Conservation (phyloP, 192 early-diverging fungal genomes). For the Rhizoclosmatium globosum region DNA sequence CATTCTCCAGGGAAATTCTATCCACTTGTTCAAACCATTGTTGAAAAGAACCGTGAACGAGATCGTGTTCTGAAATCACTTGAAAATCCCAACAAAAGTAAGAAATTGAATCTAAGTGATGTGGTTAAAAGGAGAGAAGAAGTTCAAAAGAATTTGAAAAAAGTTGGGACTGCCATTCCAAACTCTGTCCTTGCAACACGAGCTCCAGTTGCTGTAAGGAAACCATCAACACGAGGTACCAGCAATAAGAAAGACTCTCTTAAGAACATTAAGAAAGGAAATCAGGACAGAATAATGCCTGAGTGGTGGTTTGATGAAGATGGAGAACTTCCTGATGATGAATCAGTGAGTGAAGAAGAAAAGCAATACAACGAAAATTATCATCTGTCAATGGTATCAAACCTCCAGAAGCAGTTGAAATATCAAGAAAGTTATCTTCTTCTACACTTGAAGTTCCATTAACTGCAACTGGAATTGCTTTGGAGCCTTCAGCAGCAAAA, state of each 20-base stretch:
- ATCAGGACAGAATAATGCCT: not conserved
- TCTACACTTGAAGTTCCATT: too few species aligned
- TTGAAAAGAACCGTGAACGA: too few species aligned
- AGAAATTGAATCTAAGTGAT: not conserved
- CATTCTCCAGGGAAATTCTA: constrained; percentile 16
- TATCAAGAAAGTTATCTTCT: too few species aligned
- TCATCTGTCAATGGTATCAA: too few species aligned
- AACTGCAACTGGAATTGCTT: too few species aligned
- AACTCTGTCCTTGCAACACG: constrained; percentile 32
- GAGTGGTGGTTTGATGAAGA: constrained; percentile 13
- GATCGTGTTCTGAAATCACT: too few species aligned
- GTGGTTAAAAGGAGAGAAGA: not conserved
- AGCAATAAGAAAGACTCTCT: not conserved
- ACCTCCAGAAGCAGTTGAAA: too few species aligned
- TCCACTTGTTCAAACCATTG: too few species aligned
- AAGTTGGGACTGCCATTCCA: constrained; percentile 26
- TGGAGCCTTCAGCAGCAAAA: too few species aligned
- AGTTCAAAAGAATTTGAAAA: constrained; percentile 24
- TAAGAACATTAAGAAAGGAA: not conserved
- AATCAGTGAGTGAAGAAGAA: not conserved
- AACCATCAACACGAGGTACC: not conserved
- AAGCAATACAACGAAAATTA: too few species aligned
- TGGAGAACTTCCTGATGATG: not conserved
- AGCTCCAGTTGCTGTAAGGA: too few species aligned
- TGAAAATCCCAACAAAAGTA: constrained; percentile 11